Percentiles rank a stretch among this genome's conserved stretches.
phyloP scores from a whole-genome alignment of 345 rosid genomes.

The Boechera stricta region DNA sequence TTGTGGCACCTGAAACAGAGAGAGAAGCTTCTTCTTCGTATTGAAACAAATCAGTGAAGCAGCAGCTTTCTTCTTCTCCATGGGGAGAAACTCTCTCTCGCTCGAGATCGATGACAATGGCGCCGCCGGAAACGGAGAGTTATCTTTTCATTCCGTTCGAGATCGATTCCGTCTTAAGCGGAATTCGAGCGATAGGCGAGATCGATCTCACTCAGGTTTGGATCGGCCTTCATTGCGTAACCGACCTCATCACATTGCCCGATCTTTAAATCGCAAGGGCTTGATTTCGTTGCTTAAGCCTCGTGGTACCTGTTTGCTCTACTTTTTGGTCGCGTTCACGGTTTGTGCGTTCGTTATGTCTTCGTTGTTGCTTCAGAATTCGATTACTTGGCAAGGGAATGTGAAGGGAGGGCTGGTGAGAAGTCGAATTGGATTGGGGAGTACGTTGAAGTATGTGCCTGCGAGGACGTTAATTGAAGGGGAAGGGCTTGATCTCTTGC shows the following conservation, averaged over 20 bases:
- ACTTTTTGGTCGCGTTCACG: slow-evolving; percentile 59
- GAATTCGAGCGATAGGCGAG: slow-evolving; percentile 51
- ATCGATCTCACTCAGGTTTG: slow-evolving; percentile 47
- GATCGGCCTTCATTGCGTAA: slow-evolving; percentile 56
- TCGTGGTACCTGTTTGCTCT: slow-evolving; percentile 69
- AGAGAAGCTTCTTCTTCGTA: slow-evolving; percentile 13
- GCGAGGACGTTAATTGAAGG: slow-evolving; percentile 50
- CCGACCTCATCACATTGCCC: slow-evolving; percentile 46
- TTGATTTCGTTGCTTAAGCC: slow-evolving; percentile 55
- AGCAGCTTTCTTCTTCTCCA: slow-evolving; percentile 32
- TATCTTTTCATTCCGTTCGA: slow-evolving; percentile 55
- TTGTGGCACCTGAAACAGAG: slow-evolving; percentile 40
- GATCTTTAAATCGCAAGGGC: slow-evolving; percentile 65
- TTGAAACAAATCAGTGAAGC: background rate
- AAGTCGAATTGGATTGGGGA: slow-evolving; percentile 63
- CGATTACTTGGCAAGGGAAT: slow-evolving; percentile 68
- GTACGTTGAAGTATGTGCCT: slow-evolving; percentile 67
- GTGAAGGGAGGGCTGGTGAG: slow-evolving; percentile 48
- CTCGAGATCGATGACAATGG: slow-evolving; percentile 54
- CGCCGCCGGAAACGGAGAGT: slow-evolving; percentile 45
- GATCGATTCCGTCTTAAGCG: slow-evolving; percentile 73
- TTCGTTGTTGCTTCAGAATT: slow-evolving; percentile 77
- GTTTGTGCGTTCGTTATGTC: slow-evolving; percentile 78
- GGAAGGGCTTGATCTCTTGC: slow-evolving; percentile 60
- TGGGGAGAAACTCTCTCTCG: slow-evolving; percentile 57